Percentiles rank a stretch among this genome's conserved stretches.
phyloP scores from a whole-genome alignment of 2,329 filamentous ascomycete species.

The Mycosphaerelloides madeirae region DNA sequence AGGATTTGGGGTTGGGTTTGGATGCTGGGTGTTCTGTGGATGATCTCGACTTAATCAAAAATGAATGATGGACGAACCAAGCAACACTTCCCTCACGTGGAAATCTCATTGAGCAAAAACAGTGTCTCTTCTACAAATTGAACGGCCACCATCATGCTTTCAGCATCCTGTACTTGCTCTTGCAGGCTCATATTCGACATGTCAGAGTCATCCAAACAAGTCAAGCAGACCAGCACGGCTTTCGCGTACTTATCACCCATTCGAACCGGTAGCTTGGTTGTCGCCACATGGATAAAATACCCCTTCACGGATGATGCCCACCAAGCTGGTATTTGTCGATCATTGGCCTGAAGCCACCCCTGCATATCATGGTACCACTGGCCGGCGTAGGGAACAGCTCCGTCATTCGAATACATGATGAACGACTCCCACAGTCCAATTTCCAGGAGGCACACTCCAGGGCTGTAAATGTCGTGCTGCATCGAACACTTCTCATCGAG shows the following conservation, averaged over 20 bases:
- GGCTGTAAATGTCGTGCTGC: conserved; percentile 55
- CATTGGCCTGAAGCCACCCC: no score
- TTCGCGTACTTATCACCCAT: conserved; percentile 34
- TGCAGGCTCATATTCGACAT: conserved; percentile 10
- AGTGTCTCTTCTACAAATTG: conserved; percentile 18
- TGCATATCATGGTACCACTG: no score
- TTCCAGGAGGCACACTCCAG: conserved; percentile 52
- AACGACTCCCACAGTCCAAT: conserved; percentile 47
- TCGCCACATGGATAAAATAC: conserved; percentile 2
- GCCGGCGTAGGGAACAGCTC: no score
- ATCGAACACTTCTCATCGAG: conserved; percentile 43
- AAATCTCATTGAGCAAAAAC: background rate
- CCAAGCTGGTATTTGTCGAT: no score
- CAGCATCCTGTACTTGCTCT: conserved; percentile 1
- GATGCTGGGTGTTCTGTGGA: no score
- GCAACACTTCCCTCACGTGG: no score
- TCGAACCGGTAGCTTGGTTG: conserved; percentile 1
- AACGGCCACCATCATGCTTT: conserved; percentile 13
- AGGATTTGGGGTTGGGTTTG: no score
- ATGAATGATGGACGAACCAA: no score
- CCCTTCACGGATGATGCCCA: background rate
- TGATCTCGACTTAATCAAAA: no score
- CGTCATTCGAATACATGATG: conserved; percentile 9
- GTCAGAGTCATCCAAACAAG: conserved; percentile 17
- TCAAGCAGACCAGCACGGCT: conserved; percentile 31